These are phyloP conservation scores for Cladophialophora chaetospira DNA, from an alignment of 2,329 filamentous ascomycete species.

Conservation along the genomic window DNA sequence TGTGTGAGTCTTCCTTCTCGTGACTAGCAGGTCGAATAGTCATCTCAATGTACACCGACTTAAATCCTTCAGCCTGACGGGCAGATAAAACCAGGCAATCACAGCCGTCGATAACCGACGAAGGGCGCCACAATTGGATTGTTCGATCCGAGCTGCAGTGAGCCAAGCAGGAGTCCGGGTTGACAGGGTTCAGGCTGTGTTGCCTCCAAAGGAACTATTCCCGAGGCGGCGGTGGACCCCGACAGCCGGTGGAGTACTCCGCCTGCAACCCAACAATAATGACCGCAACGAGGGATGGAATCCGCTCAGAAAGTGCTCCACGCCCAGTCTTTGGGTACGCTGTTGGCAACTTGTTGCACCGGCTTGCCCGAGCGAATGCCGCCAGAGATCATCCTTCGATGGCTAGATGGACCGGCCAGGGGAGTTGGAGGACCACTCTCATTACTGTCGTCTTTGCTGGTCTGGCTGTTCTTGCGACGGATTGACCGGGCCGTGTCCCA, in stretches of 20 bases:
- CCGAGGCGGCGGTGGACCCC: constrained; percentile 1
- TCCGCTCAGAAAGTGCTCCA: constrained; percentile 61
- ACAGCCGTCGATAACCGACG: constrained; percentile 20
- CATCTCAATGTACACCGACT: background rate
- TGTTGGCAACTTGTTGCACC: constrained; percentile 53
- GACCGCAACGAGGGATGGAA: background rate
- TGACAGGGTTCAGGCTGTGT: constrained; percentile 1
- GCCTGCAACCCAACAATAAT: background rate
- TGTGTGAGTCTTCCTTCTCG: background rate
- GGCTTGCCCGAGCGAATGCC: constrained; percentile 37
- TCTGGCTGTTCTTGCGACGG: constrained; percentile 55
- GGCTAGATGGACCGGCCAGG: constrained; percentile 22
- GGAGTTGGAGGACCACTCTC: constrained; percentile 29
- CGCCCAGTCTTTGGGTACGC: constrained; percentile 61
- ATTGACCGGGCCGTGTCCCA: constrained; percentile 55
- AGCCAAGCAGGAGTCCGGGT: background rate
- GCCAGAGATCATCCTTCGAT: constrained; percentile 31
- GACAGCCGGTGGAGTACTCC: constrained; percentile 9
- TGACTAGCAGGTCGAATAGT: background rate
- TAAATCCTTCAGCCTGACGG: constrained; percentile 1
- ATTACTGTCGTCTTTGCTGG: constrained; percentile 28
- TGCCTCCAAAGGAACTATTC: constrained; percentile 3
- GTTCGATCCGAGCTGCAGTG: background rate
- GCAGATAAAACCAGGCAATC: constrained; percentile 1
- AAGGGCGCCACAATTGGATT: constrained; percentile 5